These are phyloP conservation scores for Alternaria sp. DNA, from an alignment of 2,329 filamentous ascomycete genomes.

Conservation along the genomic window DNA sequence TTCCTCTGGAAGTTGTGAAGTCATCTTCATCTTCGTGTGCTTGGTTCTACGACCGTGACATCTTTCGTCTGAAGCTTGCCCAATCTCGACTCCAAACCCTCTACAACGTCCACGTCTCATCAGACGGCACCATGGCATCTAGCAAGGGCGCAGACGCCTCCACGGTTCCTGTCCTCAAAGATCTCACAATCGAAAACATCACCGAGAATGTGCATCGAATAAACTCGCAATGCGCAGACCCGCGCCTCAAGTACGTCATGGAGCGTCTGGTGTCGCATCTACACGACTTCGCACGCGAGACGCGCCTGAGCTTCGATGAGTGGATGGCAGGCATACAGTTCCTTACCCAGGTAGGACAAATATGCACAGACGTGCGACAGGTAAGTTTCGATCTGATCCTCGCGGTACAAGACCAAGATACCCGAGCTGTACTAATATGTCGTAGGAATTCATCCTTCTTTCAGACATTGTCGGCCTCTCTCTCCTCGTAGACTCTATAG, in stretches of 20 bases:
- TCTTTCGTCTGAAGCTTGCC: background rate
- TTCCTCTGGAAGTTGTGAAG: background rate
- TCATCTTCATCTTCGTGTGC: background rate
- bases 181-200: conserved; percentile 81
- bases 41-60: background rate
- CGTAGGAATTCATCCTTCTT: conserved; percentile 79
- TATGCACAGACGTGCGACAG: conserved; percentile 74
- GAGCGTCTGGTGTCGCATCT: conserved; percentile 76
- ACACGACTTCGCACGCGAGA: conserved; percentile 83
- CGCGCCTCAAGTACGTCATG: conserved; percentile 73
- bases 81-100: background rate
- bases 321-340: conserved; percentile 79
- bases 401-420: background rate
- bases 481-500: conserved; percentile 80
- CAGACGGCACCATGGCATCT: conserved; percentile 3
- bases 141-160: conserved; percentile 1
- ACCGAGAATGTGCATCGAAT: conserved; percentile 77
- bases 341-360: conserved; percentile 75
- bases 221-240: conserved; percentile 72
- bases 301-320: conserved; percentile 74
- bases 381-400: conserved; percentile 47
- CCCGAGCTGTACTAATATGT: background rate
- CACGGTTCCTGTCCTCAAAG: conserved; percentile 53
- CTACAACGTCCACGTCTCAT: background rate
- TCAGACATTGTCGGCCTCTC: conserved; percentile 81